Percentiles rank a stretch among this genome's conserved stretches.
phyloP scores from a whole-genome alignment of 2,329 filamentous ascomycete genomes.

The Neonectria punicea region DNA sequence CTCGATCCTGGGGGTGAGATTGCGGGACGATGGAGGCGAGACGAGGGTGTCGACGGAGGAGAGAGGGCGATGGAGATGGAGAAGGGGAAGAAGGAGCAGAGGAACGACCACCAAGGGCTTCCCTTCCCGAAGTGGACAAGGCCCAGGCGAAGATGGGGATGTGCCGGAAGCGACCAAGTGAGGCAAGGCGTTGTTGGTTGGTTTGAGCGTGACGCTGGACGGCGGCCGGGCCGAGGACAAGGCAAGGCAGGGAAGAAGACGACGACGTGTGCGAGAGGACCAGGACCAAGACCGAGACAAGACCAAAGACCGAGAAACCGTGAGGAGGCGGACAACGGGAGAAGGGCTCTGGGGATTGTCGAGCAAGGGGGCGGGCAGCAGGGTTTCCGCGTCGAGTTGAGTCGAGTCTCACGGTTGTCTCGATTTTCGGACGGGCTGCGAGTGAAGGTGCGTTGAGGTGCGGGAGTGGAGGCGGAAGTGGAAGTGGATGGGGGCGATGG shows the following conservation, averaged over 20 bases:
- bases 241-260: constrained; percentile 1
- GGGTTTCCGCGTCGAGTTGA: constrained; percentile 9
- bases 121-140: constrained; percentile 1
- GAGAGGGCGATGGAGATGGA: background rate
- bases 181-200: constrained; percentile 19
- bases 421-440: constrained; percentile 14
- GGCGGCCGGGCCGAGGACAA: constrained; percentile 22
- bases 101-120: constrained; percentile 9
- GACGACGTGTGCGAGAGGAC: background rate
- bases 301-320: background rate
- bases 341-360: background rate
- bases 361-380: background rate
- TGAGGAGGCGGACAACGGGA: background rate
- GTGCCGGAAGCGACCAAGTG: constrained; percentile 12
- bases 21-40: constrained; percentile 6
- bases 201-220: constrained; percentile 18
- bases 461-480: constrained; percentile 20
- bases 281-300: background rate
- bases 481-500: constrained; percentile 13
- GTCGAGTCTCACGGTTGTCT: constrained; percentile 6
- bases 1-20: constrained; percentile 6
- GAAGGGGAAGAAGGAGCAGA: background rate
- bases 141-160: constrained; percentile 8
- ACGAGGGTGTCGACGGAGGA: constrained; percentile 10
- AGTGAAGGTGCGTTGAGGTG: constrained; percentile 5